A percentile compares a stretch with the other conserved stretches of the same genome.
Evolutionary conservation across 805 yeast genomes (phyloP).

Genomic region (Babjeviella inositovora): DNA sequence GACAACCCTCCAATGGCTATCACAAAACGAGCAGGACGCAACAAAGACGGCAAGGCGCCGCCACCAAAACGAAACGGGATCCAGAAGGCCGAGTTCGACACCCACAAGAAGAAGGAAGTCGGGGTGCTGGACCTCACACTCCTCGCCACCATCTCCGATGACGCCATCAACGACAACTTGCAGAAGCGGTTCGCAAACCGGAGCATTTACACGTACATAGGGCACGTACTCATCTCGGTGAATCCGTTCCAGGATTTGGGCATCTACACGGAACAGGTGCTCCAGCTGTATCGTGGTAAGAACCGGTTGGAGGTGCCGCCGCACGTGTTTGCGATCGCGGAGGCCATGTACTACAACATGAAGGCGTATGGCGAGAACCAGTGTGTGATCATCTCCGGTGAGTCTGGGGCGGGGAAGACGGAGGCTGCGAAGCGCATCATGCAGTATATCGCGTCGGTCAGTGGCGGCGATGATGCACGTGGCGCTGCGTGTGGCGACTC

Average conservation of each 20-base stretch:
- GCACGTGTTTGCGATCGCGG: conserved; percentile 96
- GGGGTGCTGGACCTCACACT: conserved; percentile 93
- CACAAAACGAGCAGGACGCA: conserved; percentile 60
- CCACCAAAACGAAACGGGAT: conserved; percentile 46
- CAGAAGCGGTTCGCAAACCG: conserved; percentile 82
- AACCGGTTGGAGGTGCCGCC: conserved; percentile 95
- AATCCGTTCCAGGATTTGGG: conserved; percentile 96
- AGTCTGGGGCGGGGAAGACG: conserved; percentile 96
- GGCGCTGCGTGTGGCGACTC: conserved; percentile 31
- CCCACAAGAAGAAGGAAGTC: conserved; percentile 85
- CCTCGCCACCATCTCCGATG: conserved; percentile 78
- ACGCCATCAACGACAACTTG: conserved; percentile 81
- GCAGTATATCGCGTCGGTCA: conserved; percentile 90
- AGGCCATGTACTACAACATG: conserved; percentile 88
- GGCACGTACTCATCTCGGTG: conserved; percentile 88
- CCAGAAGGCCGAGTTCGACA: conserved; percentile 83
- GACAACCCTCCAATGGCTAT: conserved; percentile 74
- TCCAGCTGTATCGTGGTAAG: conserved; percentile 73
- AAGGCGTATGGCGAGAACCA: conserved; percentile 89
- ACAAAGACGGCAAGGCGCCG: conserved; percentile 28
- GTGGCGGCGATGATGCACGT: too few relatives aligned
- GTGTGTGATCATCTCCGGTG: conserved; percentile 95
- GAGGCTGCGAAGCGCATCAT: conserved; percentile 96
- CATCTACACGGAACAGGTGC: conserved; percentile 69
- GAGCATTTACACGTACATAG: conserved; percentile 83